phyloP scores from a whole-genome alignment of 305 asterid genomes.

The Fraxinus dipetala region DNA sequence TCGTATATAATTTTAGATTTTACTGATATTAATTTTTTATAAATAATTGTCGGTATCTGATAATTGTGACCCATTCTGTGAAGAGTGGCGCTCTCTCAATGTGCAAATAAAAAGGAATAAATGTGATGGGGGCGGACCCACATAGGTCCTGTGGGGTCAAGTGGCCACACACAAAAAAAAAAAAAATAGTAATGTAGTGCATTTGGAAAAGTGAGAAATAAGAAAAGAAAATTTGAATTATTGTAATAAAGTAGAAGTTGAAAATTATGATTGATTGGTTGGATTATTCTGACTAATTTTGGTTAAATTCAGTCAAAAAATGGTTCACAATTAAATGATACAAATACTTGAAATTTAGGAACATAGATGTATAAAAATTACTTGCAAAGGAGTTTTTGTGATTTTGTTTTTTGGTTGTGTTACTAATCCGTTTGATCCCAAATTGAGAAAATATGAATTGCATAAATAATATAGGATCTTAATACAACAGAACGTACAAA shows the following conservation, averaged over 20 bases:
- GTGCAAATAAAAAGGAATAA: background rate
- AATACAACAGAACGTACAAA: background rate
- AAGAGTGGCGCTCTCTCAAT: background rate
- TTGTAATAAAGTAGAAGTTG: background rate
- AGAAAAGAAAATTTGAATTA: background rate
- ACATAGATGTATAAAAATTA: background rate
- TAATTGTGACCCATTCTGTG: background rate
- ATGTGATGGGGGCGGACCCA: background rate
- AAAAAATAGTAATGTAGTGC: too few species aligned
- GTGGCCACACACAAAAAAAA: too few species aligned
- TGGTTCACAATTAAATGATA: background rate
- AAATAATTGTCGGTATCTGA: background rate
- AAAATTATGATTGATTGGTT: conserved; percentile 11
- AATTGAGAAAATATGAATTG: background rate
- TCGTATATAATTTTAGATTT: background rate
- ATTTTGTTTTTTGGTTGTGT: background rate
- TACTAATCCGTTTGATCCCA: background rate
- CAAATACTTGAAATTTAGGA: background rate
- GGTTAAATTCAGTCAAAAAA: background rate
- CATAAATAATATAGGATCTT: background rate
- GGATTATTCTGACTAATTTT: background rate
- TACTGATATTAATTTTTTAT: background rate
- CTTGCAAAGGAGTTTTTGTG: background rate
- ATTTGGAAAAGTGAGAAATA: background rate
- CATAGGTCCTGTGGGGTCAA: too few species aligned